phyloP scores from a whole-genome alignment of 305 asterid genomes.

The Fraxinus sp. region DNA sequence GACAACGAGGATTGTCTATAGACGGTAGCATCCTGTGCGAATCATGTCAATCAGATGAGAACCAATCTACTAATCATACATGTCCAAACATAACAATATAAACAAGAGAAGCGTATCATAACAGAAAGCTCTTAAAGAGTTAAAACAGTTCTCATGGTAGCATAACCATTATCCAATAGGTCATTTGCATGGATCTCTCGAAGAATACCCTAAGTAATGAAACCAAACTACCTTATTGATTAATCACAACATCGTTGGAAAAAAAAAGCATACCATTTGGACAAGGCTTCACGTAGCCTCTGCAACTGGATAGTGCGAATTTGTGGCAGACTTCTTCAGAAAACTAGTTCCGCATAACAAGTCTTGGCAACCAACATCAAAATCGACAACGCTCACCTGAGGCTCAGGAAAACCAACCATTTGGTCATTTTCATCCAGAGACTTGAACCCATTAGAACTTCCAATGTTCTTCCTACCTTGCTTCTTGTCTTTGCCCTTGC shows the following conservation, averaged over 20 bases:
- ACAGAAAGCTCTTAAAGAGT: background rate
- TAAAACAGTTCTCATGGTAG: background rate
- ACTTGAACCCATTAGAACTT: constrained; percentile 19
- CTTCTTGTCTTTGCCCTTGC: constrained; percentile 44
- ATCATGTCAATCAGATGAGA: background rate
- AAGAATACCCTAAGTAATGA: background rate
- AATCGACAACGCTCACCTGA: constrained; percentile 13
- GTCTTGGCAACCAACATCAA: constrained; percentile 23
- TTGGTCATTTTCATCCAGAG: constrained; percentile 9
- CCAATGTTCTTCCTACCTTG: constrained; percentile 35
- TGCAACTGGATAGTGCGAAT: constrained; percentile 29
- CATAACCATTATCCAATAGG: background rate
- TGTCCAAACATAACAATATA: background rate
- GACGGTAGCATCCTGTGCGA: too few species aligned
- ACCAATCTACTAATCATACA: too few species aligned
- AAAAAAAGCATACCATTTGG: background rate
- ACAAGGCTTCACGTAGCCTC: constrained; percentile 28
- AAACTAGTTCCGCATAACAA: constrained; percentile 33
- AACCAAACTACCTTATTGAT: background rate
- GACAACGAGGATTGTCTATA: too few species aligned
- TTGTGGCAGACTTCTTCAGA: constrained; percentile 26
- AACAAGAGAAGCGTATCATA: background rate
- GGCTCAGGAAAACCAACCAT: constrained; percentile 4
- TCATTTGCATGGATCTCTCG: background rate
- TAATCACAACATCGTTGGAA: constrained; percentile 2